Evolutionary conservation across 1,139 yeast genomes (phyloP).

Genomic region (Hemisphaericaspora lyxosophila): DNA sequence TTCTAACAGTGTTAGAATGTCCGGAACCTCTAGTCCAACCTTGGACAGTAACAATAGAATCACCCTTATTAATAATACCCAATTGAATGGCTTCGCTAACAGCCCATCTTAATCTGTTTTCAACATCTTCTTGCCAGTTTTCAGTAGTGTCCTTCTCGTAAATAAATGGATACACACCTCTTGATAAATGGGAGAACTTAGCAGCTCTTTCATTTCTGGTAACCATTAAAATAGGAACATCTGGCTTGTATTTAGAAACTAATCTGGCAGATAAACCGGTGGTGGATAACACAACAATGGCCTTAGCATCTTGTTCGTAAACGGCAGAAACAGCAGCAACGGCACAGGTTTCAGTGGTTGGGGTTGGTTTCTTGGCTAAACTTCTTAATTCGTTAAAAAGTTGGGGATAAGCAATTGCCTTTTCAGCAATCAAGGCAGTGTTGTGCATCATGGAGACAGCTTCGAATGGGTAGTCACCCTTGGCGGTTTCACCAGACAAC

Average conservation of each 20-base stretch:
- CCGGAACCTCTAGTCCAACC: conserved; percentile 99
- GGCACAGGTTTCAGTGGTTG: conserved; percentile 95
- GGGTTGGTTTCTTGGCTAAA: conserved; percentile 84
- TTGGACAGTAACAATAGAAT: conserved; percentile 90
- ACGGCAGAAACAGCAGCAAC: conserved; percentile 96
- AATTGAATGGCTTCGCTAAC: conserved; percentile 85
- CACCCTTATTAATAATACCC: conserved; percentile 86
- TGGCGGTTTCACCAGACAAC: conserved; percentile 99
- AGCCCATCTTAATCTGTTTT: conserved; percentile 92
- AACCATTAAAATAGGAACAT: conserved; percentile 96
- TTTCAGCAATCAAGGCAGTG: conserved; percentile 94
- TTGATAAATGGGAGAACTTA: conserved; percentile 91
- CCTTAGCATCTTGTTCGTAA: conserved; percentile 95
- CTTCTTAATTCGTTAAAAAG: conserved; percentile 87
- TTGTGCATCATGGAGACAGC: conserved; percentile 99
- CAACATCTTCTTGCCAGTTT: conserved; percentile 97
- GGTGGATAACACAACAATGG: conserved; percentile 93
- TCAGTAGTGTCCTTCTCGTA: conserved; percentile 66
- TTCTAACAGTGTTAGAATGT: conserved; percentile 96
- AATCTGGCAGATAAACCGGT: conserved; percentile 95
- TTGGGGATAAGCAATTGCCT: conserved; percentile 88
- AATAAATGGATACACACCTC: conserved; percentile 98
- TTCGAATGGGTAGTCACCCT: conserved; percentile 97
- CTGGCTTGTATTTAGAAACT: conserved; percentile 96
- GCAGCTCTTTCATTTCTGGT: conserved; percentile 94